Evolutionary conservation across 192 early-diverging fungal species (phyloP), one percentile per base, ranked within the genome.

Genomic region (Umbelopsis ramanniana): DNA sequence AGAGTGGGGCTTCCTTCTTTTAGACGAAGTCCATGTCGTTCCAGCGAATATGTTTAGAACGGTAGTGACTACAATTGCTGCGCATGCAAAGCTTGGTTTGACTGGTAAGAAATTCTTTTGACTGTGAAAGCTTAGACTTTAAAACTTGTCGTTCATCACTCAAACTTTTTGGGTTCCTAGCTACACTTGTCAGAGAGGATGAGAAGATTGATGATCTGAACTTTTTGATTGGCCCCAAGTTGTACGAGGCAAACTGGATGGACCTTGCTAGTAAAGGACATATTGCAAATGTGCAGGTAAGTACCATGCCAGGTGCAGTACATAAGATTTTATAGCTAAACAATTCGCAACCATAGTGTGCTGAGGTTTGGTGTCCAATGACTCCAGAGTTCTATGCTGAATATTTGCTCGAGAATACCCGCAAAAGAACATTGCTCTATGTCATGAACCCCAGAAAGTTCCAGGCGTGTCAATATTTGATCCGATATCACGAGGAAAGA

Each of bases 221-320:
- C 81, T 99, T 96, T 75, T 85, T 99, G 73, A 98, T 99, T 74
- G 98, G 97, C 19, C 98, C 98, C 19, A 99, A 99, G 82, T 84
- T 99, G 53, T 99, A 95, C 82, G 98, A 99, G 79, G 98, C 98
- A 17, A 99, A 99, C 77, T 99, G 98, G 98, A 93, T 98, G 94
- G 98, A 99, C 76, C 77, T 99, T 68, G 95, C 96, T n/a, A 91
- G 87, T 35, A 89, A 92, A 77, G 98, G 98, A 33, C 94, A 96
- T 76, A 99, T 99, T 86, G 98, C 98, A 3, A 96, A 93, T 40
- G 98, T 99, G 46, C 92, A 96, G 72, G 76, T 78, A 74, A 53
- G 14, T 66, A 38, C 35, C 35, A 1, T 52, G 33, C 55, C 77
- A 81, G 14, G 11, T 40, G 11, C 38, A 72, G 35, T 67, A 15